Base-by-base conservation (phyloP, 129 eudicot genomes). In the Escallonia rubra region DNA sequence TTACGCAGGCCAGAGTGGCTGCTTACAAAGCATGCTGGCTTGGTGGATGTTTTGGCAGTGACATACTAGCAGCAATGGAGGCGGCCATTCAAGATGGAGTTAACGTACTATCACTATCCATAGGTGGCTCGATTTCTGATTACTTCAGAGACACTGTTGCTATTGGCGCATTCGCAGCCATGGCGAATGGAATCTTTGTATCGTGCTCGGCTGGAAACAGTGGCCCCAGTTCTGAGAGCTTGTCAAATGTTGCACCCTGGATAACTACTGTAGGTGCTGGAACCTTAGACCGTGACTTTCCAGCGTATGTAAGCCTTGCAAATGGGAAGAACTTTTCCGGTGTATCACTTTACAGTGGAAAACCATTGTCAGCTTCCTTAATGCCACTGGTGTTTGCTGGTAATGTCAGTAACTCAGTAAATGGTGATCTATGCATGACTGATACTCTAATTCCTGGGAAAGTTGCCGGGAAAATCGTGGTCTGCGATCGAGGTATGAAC, bases 211-310 rank as follows among this genome's bases (percentile, higher is more conserved):
- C 95, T 2, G 97, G 97, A 38, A 87, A 90, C 50, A 72, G 80
- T 0, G 97, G 97, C 49, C 97, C 97, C 14, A 48, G 71, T 23
- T 56, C 92, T 6, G 73, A 71, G 39, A 82, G 74, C 60, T 14
- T 85, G 67, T 77, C 89, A 4, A 90, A 87, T 49, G 87, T 78
- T 9, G 97, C 95, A 5, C 97, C 92, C 12, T 90, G 97, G 97
- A 82, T 90, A 72, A 75, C 87, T 48, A 90, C 97, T 1, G 95
- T 87, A 23, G 95, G 97, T 7, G 97, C 91, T 0, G 89, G 95
- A 15, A 87, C 97, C 0, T 60, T 90, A 44, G 97, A 90, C 68
- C 87, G 95, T 34, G 81, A 85, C 16, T 90, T 87, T 67, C 95
- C 92, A 9, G 82, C 92, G 10, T 87, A 73, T 45, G 76, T 78